Percentiles rank a stretch among this genome's conserved stretches.
phyloP scores from a whole-genome alignment of 768 basidiomycete species.

The Pisolithus sp. region DNA sequence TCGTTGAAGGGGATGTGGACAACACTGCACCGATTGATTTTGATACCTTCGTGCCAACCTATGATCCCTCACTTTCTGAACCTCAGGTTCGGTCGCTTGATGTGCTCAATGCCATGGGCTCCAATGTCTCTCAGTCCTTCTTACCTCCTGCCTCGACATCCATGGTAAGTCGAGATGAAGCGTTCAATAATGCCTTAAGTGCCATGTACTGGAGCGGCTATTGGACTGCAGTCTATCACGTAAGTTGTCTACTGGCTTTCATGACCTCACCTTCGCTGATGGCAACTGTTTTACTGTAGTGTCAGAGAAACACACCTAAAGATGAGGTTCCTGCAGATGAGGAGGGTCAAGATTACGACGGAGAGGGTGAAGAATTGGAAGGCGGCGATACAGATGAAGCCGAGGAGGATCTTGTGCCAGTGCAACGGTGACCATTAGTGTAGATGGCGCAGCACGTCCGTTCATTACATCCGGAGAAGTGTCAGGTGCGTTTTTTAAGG shows the following conservation, averaged over 20 bases:
- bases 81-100: not conserved
- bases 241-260: slow-evolving; percentile 27
- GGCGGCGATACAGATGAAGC: not conserved
- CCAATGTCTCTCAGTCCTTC: slow-evolving; percentile 15
- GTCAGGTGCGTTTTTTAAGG: not conserved
- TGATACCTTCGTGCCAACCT: slow-evolving; percentile 60
- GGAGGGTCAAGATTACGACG: slow-evolving; percentile 26
- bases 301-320: slow-evolving; percentile 8
- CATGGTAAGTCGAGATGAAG: slow-evolving; percentile 61
- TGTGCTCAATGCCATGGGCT: slow-evolving; percentile 4
- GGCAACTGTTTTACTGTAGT: slow-evolving; percentile 27
- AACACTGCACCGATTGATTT: slow-evolving; percentile 66
- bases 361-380: slow-evolving; percentile 20
- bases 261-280: not conserved
- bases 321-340: slow-evolving; percentile 20
- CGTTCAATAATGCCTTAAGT: slow-evolving; percentile 64
- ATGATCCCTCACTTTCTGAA: slow-evolving; percentile 55
- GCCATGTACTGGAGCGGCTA: slow-evolving; percentile 88
- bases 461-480: not conserved
- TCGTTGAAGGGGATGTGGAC: slow-evolving; percentile 20
- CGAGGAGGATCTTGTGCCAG: slow-evolving; percentile 21
- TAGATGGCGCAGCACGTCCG: not conserved
- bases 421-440: slow-evolving; percentile 20
- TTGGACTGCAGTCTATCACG: slow-evolving; percentile 84
- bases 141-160: slow-evolving; percentile 28